Base-by-base conservation (phyloP, 73 alveolate genomes). In the Paramecium primaurelia region DNA sequence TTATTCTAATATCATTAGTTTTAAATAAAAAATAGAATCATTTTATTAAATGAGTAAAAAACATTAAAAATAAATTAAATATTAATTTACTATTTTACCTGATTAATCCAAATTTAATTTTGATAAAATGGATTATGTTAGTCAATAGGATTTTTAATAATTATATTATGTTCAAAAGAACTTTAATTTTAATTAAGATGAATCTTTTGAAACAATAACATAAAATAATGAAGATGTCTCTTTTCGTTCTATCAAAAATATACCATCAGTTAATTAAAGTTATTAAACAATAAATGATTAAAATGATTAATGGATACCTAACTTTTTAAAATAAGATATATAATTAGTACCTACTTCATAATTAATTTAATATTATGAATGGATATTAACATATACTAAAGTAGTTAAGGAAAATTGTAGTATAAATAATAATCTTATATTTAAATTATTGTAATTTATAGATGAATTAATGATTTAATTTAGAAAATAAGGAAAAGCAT, bases 401-500 rank as follows among this genome's bases (percentile, higher is more conserved):
- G 47, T 28, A 25, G 73, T 80, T 1, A 80, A 80, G 26, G 91
- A 80, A 45, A 80, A 80, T 49, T 80, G 91, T 49, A 44, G 49
- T 25, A 25, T 20, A 8, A 80, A 18, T 14, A 80, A 80, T 47
- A 36, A 47, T 42, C 3, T 32, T 2, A 44, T 80, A 1, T 20
- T 47, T 45, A 49, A 42, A 32, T 26, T 80, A 2, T 20, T 25
- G 10, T 26, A 80, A 80, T 80, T 45, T 3, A 44, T 80, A 12
- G 91, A 80, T 16, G 75, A 22, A 2, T 26, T 80, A 7, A 80
- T 80, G 44, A 45, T 11, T 45, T 32, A n/a, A 22, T 42, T 80
- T 45, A 40, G 75, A 25, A 80, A 80, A 47, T 47, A 80, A 49
- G 91, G 91, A 49, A 80, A 49, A 10, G 75, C 91, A 45, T 80